Conservation (phyloP, 1,284 basidiomycete species). For the Chiua sp. region DNA sequence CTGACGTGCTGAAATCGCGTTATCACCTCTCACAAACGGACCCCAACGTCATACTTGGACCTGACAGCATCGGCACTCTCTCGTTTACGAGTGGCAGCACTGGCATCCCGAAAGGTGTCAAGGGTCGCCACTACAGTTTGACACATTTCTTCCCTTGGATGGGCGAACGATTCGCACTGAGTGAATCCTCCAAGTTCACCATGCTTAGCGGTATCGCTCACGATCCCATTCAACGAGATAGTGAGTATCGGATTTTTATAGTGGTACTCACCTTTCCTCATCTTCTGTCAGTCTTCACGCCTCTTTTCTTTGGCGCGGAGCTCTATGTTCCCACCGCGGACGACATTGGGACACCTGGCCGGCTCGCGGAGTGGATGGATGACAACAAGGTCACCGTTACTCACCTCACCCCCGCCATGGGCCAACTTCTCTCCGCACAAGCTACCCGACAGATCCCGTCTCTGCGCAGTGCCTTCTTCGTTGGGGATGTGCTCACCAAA, state of each 20-base stretch:
- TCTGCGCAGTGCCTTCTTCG: constrained; percentile 95
- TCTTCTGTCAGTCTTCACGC: constrained; percentile 85
- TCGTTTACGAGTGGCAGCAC: constrained; percentile 99
- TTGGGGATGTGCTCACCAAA: constrained; percentile 99
- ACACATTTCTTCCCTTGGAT: constrained; percentile 99
- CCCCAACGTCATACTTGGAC: constrained; percentile 87
- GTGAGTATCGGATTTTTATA: constrained; percentile 55
- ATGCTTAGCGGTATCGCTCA: constrained; percentile 99
- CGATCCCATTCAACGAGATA: constrained; percentile 99
- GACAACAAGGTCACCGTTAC: constrained; percentile 90
- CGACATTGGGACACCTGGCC: constrained; percentile 97
- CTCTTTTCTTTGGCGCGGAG: constrained; percentile 96
- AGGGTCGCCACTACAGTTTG: constrained; percentile 93
- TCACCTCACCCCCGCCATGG: constrained; percentile 99
- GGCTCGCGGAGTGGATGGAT: constrained; percentile 99
- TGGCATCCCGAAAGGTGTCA: constrained; percentile 98
- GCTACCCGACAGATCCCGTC: constrained; percentile 90
- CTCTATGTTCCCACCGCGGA: constrained; percentile 97
- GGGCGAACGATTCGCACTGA: constrained; percentile 87
- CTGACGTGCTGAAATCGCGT: constrained; percentile 62
- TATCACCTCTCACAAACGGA: constrained; percentile 66
- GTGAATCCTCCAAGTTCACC: constrained; percentile 86
- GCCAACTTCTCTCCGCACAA: constrained; percentile 96
- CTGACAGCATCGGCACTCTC: constrained; percentile 94
- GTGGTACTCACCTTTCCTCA: constrained; percentile 8